phyloP scores from a whole-genome alignment of 192 early-diverging fungal species.

The Mortierella hygrophila region DNA sequence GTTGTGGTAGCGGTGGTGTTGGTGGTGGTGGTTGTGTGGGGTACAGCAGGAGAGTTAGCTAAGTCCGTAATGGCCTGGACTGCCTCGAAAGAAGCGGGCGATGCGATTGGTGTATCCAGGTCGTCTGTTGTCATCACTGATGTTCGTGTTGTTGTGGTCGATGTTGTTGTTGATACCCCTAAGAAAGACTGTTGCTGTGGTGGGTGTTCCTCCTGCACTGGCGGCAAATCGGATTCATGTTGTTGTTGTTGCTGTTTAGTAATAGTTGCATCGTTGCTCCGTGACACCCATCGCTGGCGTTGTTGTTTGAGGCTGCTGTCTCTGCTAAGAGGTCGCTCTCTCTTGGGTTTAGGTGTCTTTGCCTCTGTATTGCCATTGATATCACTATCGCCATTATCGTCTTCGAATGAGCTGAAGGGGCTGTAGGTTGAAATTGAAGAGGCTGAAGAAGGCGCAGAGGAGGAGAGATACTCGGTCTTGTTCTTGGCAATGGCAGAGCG shows the following conservation, averaged over 20 bases:
- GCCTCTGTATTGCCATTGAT: neutral
- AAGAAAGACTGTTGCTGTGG: neutral
- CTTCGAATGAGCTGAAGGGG: neutral
- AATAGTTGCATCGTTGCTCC: neutral
- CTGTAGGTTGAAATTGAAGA: neutral
- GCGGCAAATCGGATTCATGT: neutral
- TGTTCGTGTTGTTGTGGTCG: neutral
- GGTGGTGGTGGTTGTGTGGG: neutral
- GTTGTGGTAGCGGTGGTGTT: neutral
- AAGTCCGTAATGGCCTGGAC: neutral
- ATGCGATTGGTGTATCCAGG: neutral
- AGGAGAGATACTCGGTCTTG: neutral
- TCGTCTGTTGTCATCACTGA: neutral
- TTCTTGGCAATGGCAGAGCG: too few species aligned
- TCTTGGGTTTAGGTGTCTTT: neutral
- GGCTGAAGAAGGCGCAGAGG: conserved; percentile 19
- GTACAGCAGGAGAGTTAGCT: neutral
- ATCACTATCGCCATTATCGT: conserved; percentile 1
- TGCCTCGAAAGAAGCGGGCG: neutral
- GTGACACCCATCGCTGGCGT: neutral
- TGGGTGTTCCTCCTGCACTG: conserved; percentile 15
- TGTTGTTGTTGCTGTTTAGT: neutral
- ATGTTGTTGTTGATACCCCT: neutral
- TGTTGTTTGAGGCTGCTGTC: neutral
- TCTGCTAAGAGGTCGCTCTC: neutral